These are phyloP conservation scores for Halenospora varia DNA, from an alignment of 495 filamentous ascomycete genomes.

Conservation along the genomic window DNA sequence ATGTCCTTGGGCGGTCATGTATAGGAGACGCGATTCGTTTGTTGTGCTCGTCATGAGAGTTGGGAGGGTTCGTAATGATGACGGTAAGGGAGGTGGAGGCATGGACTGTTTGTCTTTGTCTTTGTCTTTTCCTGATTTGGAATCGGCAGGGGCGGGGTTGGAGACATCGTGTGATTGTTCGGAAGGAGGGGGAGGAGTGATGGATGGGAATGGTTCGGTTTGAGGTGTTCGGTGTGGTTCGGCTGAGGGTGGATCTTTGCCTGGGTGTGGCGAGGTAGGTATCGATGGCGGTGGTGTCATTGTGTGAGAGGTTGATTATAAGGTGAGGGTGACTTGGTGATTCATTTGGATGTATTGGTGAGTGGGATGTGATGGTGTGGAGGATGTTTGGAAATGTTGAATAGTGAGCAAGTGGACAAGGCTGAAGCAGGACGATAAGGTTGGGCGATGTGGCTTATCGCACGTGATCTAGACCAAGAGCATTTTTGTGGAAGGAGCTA, in stretches of 20 bases:
- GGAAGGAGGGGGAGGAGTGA: neutral
- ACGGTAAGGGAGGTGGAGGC: neutral
- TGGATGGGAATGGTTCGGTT: neutral
- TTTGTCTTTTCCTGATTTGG: neutral
- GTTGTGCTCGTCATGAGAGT: neutral
- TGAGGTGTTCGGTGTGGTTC: neutral
- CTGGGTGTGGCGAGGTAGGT: slow-evolving; percentile 11
- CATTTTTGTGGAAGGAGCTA: too few species aligned
- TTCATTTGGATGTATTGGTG: neutral
- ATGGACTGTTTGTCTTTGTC: neutral
- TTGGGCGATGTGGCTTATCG: neutral
- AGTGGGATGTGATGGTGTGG: neutral
- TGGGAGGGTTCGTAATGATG: neutral
- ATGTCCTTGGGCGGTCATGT: too few species aligned
- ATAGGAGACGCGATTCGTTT: neutral
- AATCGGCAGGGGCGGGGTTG: neutral
- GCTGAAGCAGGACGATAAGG: neutral
- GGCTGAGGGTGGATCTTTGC: slow-evolving; percentile 20
- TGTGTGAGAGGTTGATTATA: neutral
- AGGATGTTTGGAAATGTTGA: neutral
- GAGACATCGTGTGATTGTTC: neutral
- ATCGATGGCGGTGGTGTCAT: slow-evolving; percentile 15
- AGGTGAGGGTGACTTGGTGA: neutral
- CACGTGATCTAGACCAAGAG: neutral
- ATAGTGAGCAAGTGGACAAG: too few species aligned